Percentiles rank a stretch among this genome's conserved stretches.
Evolutionary conservation across 2,329 filamentous ascomycete species (phyloP).

Genomic region (Neopestalotiopsis rosae): DNA sequence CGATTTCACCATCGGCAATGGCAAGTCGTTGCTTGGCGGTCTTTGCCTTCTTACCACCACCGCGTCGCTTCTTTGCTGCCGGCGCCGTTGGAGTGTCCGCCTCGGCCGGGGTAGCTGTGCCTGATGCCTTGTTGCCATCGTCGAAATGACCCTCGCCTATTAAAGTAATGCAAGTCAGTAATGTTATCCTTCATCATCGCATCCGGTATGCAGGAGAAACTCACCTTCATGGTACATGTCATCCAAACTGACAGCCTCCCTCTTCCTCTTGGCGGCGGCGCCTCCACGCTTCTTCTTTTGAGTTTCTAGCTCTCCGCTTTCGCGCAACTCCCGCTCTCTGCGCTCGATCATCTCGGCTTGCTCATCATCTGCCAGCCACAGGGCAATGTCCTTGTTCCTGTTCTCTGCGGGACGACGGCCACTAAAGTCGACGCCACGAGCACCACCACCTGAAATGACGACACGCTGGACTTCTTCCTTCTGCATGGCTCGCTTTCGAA

Average conservation of each 20-base stretch:
- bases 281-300: conserved; percentile 64
- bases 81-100: conserved; percentile 50
- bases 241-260: conserved; percentile 74
- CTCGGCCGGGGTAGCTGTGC: conserved; percentile 81
- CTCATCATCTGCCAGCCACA: conserved; percentile 98
- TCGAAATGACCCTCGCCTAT: conserved; percentile 96
- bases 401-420: conserved; percentile 86
- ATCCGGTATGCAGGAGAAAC: conserved; percentile 39
- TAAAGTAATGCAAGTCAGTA: conserved; percentile 36
- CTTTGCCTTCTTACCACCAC: conserved; percentile 67
- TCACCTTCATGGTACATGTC: conserved; percentile 99
- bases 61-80: conserved; percentile 59
- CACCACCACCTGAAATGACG: conserved; percentile 89
- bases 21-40: conserved; percentile 72
- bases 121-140: conserved; percentile 82
- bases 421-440: conserved; percentile 93
- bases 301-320: conserved; percentile 72
- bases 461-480: conserved; percentile 99
- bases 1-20: conserved; percentile 66
- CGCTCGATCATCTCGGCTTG: conserved; percentile 93
- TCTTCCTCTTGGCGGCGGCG: conserved; percentile 55
- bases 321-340: conserved; percentile 85
- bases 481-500: conserved; percentile 93
- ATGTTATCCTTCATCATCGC: not conserved
- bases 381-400: conserved; percentile 95